Conservation (phyloP, 352 stramenopile species). For the Aphanomyces euteiches region DNA sequence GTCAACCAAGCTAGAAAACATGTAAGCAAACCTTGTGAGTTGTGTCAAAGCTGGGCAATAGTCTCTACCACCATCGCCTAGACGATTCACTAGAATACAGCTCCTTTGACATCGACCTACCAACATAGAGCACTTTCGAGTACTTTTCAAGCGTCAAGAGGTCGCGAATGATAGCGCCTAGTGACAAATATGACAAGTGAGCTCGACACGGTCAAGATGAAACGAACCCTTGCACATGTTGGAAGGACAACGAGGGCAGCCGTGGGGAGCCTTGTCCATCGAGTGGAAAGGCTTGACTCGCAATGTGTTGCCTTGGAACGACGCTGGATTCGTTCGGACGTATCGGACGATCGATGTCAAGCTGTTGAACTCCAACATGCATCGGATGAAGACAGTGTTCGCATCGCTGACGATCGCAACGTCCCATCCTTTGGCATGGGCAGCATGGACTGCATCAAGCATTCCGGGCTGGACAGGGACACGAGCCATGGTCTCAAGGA, state of each 20-base stretch:
- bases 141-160: conserved; percentile 41
- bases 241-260: conserved; percentile 51
- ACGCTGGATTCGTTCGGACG: conserved; percentile 43
- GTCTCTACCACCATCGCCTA: conserved; percentile 56
- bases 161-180: conserved; percentile 48
- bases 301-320: conserved; percentile 38
- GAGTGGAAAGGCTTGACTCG: conserved; percentile 56
- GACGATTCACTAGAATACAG: neutral
- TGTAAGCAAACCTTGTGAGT: conserved; percentile 45
- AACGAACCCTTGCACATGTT: conserved; percentile 79
- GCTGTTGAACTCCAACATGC: conserved; percentile 49
- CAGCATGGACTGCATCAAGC: conserved; percentile 59
- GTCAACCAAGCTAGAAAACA: conserved; percentile 1
- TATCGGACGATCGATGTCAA: conserved; percentile 38
- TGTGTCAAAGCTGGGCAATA: conserved; percentile 54
- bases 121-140: conserved; percentile 60
- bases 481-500: conserved; percentile 44
- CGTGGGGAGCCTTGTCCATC: conserved; percentile 39
- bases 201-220: neutral
- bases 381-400: conserved; percentile 76
- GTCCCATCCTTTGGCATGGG: conserved; percentile 39
- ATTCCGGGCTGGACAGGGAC: conserved; percentile 63
- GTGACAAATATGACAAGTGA: neutral
- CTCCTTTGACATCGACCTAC: neutral
- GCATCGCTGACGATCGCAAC: conserved; percentile 75